Conservation (phyloP, 345 rosid genomes). For the Populus tremula region DNA sequence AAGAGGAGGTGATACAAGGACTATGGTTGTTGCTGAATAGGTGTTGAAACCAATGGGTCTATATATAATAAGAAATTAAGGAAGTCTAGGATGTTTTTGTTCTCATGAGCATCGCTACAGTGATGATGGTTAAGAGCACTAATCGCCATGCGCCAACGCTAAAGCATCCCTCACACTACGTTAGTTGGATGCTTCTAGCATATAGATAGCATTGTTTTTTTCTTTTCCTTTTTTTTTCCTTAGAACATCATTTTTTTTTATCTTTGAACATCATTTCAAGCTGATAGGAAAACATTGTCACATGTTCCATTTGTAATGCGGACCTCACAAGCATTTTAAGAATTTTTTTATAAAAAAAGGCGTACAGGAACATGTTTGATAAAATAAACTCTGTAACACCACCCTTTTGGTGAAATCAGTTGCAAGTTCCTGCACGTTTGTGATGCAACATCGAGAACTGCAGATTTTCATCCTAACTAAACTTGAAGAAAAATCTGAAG, state of each 20-base stretch:
- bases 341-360: slow-evolving; percentile 8
- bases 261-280: slow-evolving; percentile 16
- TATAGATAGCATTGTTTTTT: neutral
- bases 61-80: slow-evolving; percentile 18
- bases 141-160: no score
- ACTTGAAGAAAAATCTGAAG: neutral
- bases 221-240: neutral
- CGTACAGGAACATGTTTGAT: neutral
- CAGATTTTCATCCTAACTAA: neutral
- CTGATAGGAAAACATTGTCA: slow-evolving; percentile 17
- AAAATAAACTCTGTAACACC: neutral
- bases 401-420: neutral
- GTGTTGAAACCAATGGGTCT: slow-evolving; percentile 12
- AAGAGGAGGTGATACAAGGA: neutral
- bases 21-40: neutral
- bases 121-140: no score
- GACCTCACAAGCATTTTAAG: slow-evolving; percentile 20
- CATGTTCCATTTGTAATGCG: slow-evolving; percentile 32
- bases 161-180: neutral
- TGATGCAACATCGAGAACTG: neutral
- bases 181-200: neutral
- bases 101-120: no score
- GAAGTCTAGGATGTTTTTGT: neutral
- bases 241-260: slow-evolving; percentile 13
- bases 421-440: neutral